Evolutionary conservation across 1,284 basidiomycete genomes (phyloP).

Genomic region (Ganoderma sp.): DNA sequence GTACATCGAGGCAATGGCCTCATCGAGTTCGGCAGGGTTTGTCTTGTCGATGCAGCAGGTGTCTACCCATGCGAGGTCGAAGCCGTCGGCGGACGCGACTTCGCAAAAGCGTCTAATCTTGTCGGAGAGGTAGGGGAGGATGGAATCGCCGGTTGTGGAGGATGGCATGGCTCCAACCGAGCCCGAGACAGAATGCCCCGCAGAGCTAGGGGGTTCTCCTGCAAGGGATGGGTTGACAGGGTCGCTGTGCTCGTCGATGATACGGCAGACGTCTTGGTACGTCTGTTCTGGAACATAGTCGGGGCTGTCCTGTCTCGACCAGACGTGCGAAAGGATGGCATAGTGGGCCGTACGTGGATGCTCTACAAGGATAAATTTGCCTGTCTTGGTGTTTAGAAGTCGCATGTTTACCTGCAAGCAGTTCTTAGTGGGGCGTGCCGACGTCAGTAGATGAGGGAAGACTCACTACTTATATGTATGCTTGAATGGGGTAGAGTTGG

Average conservation of each 20-base stretch:
- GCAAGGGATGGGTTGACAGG: neutral
- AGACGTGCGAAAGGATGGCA: conserved; percentile 14
- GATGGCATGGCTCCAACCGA: neutral
- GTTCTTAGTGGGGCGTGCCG: too few species aligned
- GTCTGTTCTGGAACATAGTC: conserved; percentile 5
- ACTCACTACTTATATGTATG: neutral
- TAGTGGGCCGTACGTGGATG: conserved; percentile 11
- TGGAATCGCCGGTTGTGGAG: neutral
- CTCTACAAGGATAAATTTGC: neutral
- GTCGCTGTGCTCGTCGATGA: neutral
- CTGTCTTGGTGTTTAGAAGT: conserved; percentile 9
- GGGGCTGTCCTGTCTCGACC: neutral
- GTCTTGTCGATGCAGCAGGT: conserved; percentile 6
- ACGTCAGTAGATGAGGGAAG: neutral
- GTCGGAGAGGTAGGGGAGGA: neutral
- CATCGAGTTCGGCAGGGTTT: neutral
- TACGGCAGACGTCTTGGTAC: conserved; percentile 7
- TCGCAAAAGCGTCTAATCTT: neutral
- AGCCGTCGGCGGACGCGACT: neutral
- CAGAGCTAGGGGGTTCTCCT: neutral
- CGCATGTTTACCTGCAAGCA: conserved; percentile 3
- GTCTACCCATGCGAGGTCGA: conserved; percentile 8
- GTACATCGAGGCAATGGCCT: conserved; percentile 10
- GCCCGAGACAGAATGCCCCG: neutral
- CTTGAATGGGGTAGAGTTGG: neutral